Base-by-base conservation (phyloP, 1,284 basidiomycete species). In the Irpex rosettiformis region DNA sequence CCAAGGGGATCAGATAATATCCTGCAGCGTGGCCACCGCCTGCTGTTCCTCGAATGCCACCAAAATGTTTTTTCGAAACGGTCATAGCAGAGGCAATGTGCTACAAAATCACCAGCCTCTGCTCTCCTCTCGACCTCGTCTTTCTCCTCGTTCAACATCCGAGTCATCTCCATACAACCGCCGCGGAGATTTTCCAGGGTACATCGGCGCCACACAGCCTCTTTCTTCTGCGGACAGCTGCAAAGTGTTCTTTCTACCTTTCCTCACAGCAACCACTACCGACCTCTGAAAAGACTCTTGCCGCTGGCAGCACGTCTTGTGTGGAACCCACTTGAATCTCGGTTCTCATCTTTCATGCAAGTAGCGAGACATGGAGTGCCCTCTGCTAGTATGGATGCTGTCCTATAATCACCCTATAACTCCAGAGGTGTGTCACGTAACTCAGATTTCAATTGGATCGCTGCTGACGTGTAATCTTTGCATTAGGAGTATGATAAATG, bases 321-420 rank as follows among this genome's bases (percentile, higher is more conserved):
- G 16, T 16, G 10, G 33, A 37, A 8, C 16, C 16, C 33, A 2
- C 10, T 37, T 16, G 2, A 37, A 16, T 37, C 33, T 37, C 16
- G 11, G 33, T 37, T 37, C 33, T 16, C 11, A 51, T 28, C 24
- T 51, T 51, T 51, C 24, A 51, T 51, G 48, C 48, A 6, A 51
- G 27, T 13, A 11, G 10, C 24, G 48, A 28, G 18, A 51, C 40
- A 75, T 79, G 77, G 84, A 85, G 60, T 85, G 83, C 66, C 86
- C 85, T 11, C 82, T 89, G 62, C 77, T 89, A 37, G 84, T 89
- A 43, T 90, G 88, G 88, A 88, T 89, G 83, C 73, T 90, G 55
- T 86, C 84, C 6, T 72, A 89, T 65, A 89, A 89, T 67, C 77
- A 88, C 58, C 86, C 89, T 70, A 83, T 89, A 66, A 81, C 82